Conservation (phyloP, 2,329 filamentous ascomycete genomes). For the Aspergillus sp. region DNA sequence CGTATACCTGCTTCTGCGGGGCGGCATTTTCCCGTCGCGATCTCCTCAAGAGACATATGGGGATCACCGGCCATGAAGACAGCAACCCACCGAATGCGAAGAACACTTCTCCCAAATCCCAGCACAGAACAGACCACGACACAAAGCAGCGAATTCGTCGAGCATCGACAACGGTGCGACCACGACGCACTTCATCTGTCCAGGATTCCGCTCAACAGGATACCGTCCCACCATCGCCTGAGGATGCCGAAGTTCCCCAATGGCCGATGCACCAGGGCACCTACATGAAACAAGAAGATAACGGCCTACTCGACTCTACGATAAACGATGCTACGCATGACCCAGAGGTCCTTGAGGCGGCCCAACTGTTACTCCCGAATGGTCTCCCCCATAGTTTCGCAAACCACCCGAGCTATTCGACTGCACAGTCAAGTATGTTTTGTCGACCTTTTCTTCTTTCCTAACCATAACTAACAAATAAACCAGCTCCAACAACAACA, state of each 20-base stretch:
- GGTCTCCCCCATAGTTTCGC: constrained; percentile 22
- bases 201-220: constrained; percentile 15
- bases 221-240: constrained; percentile 14
- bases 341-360: constrained; percentile 40
- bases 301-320: constrained; percentile 19
- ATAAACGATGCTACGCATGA: constrained; percentile 26
- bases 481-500: constrained; percentile 26
- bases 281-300: constrained; percentile 27
- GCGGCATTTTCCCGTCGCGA: constrained; percentile 37
- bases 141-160: constrained; percentile 17
- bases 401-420: constrained; percentile 21
- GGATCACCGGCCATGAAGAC: constrained; percentile 32
- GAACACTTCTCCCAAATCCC: constrained; percentile 27
- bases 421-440: constrained; percentile 16
- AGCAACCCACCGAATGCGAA: constrained; percentile 1
- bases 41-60: constrained; percentile 35
- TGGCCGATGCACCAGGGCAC: constrained; percentile 27
- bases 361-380: constrained; percentile 33
- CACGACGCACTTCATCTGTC: constrained; percentile 17
- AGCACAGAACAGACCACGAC: constrained; percentile 18
- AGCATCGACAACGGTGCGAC: constrained; percentile 16
- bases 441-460: neutral
- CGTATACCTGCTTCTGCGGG: constrained; percentile 37
- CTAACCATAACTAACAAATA: neutral
- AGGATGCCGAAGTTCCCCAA: constrained; percentile 20